Conservation (phyloP, 169 alveolate genomes). For the Eimeria maxima region DNA sequence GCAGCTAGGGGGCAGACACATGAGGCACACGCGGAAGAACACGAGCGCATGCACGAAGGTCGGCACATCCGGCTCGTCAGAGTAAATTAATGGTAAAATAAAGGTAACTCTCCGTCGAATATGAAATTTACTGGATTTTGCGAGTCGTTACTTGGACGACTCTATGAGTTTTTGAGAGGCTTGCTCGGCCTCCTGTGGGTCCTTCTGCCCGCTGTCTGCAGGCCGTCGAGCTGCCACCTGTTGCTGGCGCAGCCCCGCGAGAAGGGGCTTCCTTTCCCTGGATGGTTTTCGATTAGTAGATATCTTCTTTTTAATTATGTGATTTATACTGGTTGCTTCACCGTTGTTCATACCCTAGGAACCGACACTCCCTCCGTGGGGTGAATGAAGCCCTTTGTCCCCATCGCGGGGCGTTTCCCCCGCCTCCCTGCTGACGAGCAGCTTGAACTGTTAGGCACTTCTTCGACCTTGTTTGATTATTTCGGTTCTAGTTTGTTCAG, state of each 20-base stretch:
- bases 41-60: conserved; percentile 57
- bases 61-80: background rate
- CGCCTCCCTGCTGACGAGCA: background rate
- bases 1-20: background rate
- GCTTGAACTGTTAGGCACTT: background rate
- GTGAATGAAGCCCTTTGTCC: background rate
- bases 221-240: conserved; percentile 57
- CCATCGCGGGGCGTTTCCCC: conserved; percentile 25
- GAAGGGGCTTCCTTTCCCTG: background rate
- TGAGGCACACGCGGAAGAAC: conserved; percentile 38
- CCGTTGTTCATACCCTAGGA: background rate
- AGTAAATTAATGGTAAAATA: background rate
- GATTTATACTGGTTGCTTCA: background rate
- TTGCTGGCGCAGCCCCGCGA: conserved; percentile 31
- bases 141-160: background rate
- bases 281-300: background rate
- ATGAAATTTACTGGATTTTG: background rate
- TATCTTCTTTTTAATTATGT: background rate
- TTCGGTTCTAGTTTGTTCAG: background rate
- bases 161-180: background rate
- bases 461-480: conserved; percentile 8
- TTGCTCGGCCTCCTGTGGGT: background rate
- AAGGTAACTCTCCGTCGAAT: background rate
- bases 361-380: background rate
- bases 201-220: conserved; percentile 35